A percentile compares a stretch with the other conserved stretches of the same genome.
Conservation (phyloP, 2,329 filamentous ascomycete species). For the Phaeosphaeriaceae sp. region DNA sequence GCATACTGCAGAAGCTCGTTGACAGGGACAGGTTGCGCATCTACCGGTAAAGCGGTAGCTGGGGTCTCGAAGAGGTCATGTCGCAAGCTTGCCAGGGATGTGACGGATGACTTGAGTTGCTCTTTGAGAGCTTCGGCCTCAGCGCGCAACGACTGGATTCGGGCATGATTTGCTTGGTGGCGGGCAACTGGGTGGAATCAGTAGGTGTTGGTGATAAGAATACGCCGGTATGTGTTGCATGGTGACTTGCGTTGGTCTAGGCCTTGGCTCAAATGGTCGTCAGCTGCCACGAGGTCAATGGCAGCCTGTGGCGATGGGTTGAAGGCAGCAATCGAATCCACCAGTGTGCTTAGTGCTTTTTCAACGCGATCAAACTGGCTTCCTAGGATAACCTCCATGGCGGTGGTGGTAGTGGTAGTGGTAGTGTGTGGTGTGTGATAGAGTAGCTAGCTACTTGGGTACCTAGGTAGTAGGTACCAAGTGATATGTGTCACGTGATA, state of each 20-base stretch:
- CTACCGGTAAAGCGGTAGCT: conserved; percentile 48
- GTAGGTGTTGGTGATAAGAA: background rate
- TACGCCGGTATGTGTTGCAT: too few relatives aligned
- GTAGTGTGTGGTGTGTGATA: background rate
- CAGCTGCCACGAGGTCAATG: conserved; percentile 72
- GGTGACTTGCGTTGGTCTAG: conserved; percentile 65
- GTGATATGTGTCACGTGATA: background rate
- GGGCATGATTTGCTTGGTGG: conserved; percentile 77
- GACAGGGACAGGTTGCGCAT: conserved; percentile 63
- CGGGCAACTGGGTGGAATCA: conserved; percentile 62
- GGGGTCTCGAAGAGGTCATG: conserved; percentile 68
- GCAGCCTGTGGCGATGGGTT: conserved; percentile 74
- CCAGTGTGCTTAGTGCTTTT: conserved; percentile 66
- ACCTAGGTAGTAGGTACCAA: background rate
- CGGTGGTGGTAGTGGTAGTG: background rate
- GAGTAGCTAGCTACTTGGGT: too few relatives aligned
- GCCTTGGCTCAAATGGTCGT: conserved; percentile 69
- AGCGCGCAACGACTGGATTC: conserved; percentile 71
- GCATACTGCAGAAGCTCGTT: conserved; percentile 78
- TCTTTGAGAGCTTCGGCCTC: conserved; percentile 70
- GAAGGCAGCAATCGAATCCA: conserved; percentile 82
- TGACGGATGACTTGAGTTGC: conserved; percentile 74
- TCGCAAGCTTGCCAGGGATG: conserved; percentile 73
- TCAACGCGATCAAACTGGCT: conserved; percentile 55
- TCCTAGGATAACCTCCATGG: conserved; percentile 53